Evolutionary conservation across 1,284 basidiomycete genomes (phyloP).

Genomic region (Leccinum pachyderme): DNA sequence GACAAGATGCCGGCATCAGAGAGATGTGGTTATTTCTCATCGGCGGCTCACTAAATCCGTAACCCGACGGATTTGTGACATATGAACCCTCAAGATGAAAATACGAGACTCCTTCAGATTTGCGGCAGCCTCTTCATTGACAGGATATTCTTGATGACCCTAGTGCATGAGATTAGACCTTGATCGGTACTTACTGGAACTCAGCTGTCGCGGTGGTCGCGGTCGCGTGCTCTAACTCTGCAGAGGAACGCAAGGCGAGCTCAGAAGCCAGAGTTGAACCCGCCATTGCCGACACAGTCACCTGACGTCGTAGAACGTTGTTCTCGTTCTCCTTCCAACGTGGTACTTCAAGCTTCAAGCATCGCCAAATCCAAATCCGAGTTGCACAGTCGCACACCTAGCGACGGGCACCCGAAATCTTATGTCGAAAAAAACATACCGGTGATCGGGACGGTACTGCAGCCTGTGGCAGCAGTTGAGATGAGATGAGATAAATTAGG

Average conservation of each 20-base stretch:
- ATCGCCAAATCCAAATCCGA: too few species aligned
- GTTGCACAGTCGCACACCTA: not conserved
- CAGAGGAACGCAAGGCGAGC: not conserved
- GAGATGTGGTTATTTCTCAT: not conserved
- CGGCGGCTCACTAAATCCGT: conserved; percentile 1
- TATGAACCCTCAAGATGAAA: conserved; percentile 1
- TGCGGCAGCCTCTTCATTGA: conserved; percentile 3
- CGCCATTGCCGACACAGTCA: conserved; percentile 11
- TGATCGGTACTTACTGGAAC: not conserved
- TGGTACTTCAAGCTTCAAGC: not conserved
- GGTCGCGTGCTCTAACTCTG: not conserved
- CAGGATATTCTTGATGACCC: not conserved
- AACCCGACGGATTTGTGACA: not conserved
- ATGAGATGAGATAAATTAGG: conserved; percentile 20
- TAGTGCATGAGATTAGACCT: conserved; percentile 4
- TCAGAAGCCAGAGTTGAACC: not conserved
- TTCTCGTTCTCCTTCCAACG: not conserved
- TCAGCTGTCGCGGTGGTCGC: not conserved
- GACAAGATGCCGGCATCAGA: conserved; percentile 13
- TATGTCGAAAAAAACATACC: conserved; percentile 9
- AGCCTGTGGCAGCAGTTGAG: conserved; percentile 6
- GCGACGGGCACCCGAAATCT: not conserved
- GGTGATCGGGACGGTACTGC: not conserved
- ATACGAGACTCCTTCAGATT: not conserved
- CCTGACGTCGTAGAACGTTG: conserved; percentile 1